These are phyloP conservation scores for Edaphochlamys debaryana DNA, from an alignment of 139 green algal species.

Conservation along the genomic window DNA sequence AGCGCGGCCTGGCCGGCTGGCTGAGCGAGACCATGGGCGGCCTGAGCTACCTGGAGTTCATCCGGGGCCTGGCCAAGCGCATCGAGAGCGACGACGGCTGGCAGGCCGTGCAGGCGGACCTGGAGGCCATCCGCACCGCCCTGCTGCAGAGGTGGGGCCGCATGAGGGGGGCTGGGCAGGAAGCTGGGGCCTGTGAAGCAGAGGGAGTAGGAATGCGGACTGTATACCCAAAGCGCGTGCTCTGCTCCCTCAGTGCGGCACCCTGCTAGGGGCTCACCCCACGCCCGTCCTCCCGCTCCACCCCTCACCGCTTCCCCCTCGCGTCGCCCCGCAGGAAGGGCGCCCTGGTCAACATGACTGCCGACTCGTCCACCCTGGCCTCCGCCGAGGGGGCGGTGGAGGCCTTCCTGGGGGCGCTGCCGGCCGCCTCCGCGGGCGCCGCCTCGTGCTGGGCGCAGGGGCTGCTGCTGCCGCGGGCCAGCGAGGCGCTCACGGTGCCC, in stretches of 20 bases:
- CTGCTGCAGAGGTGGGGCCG: slow-evolving; percentile 74
- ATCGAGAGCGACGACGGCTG: slow-evolving; percentile 93
- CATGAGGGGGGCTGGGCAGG: not conserved
- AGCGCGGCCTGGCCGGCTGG: slow-evolving; percentile 87
- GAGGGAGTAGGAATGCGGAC: not conserved
- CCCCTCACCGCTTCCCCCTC: too few relatives aligned
- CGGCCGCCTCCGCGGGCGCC: slow-evolving; percentile 36
- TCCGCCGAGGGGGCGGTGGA: slow-evolving; percentile 61
- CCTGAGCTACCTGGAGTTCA: slow-evolving; percentile 90
- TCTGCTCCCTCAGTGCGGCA: too few relatives aligned
- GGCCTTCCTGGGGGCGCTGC: slow-evolving; percentile 87
- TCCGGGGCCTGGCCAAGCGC: slow-evolving; percentile 82
- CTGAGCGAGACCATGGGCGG: slow-evolving; percentile 91
- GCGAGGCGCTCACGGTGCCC: slow-evolving; percentile 94
- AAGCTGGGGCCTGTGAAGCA: not conserved
- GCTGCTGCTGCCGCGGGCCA: slow-evolving; percentile 64
- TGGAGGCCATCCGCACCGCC: slow-evolving; percentile 77
- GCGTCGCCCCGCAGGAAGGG: slow-evolving; percentile 66
- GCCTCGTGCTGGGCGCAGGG: not conserved
- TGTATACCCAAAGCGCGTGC: too few relatives aligned
- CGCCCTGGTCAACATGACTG: slow-evolving; percentile 95
- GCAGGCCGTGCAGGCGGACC: slow-evolving; percentile 56
- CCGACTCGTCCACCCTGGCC: slow-evolving; percentile 83
- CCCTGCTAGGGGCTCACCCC: not conserved
- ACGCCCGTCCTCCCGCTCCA: too few relatives aligned